Conservation (phyloP, 2,329 filamentous ascomycete species). For the Emergomyces orientalis region DNA sequence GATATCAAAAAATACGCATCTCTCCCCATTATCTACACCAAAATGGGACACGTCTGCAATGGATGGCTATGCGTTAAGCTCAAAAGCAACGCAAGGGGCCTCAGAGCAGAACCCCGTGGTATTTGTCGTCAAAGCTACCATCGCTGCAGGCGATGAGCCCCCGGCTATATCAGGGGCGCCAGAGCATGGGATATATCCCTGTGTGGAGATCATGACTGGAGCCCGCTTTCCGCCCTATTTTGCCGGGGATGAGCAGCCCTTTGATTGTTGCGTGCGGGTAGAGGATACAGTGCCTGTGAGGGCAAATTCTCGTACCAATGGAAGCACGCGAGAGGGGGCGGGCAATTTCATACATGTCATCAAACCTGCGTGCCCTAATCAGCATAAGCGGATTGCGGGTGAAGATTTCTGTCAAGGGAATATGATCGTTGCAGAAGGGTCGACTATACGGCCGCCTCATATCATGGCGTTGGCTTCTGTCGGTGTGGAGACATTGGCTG, state of each 20-base stretch:
- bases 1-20: no score
- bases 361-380: slow-evolving; percentile 14
- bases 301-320: neutral
- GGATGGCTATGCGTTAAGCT: slow-evolving; percentile 24
- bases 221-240: slow-evolving; percentile 20
- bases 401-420: slow-evolving; percentile 18
- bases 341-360: slow-evolving; percentile 12
- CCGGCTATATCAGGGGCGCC: neutral
- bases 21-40: no score
- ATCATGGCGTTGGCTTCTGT: slow-evolving; percentile 21
- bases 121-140: neutral
- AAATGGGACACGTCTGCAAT: slow-evolving; percentile 24
- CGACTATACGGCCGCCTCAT: slow-evolving; percentile 16
- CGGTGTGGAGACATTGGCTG: slow-evolving; percentile 15
- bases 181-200: slow-evolving; percentile 12
- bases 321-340: neutral
- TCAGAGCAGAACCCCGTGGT: slow-evolving; percentile 14
- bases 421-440: slow-evolving; percentile 13
- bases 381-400: slow-evolving; percentile 19
- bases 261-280: slow-evolving; percentile 18
- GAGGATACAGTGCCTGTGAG: slow-evolving; percentile 16
- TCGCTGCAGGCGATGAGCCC: no score
- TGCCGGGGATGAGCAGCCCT: neutral
- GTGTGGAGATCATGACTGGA: slow-evolving; percentile 27
- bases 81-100: slow-evolving; percentile 16